Evolutionary conservation across 768 basidiomycete genomes (phyloP).

Genomic region (Stropharia rugosoannulata): DNA sequence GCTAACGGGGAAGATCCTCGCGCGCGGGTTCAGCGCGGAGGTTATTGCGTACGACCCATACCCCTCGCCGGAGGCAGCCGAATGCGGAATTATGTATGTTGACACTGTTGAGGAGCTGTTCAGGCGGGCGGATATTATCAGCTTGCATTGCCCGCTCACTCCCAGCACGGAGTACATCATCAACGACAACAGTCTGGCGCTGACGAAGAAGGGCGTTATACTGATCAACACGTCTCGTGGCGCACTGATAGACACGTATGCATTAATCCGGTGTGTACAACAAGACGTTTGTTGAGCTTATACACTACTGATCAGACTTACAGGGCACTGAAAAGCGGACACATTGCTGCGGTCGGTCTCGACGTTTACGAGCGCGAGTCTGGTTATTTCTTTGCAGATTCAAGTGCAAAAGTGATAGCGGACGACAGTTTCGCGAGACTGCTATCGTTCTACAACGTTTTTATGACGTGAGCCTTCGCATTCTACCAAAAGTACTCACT

Average conservation of each 20-base stretch:
- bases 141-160: constrained; percentile 40
- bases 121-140: constrained; percentile 37
- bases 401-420: constrained; percentile 41
- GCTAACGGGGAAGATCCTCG: constrained; percentile 38
- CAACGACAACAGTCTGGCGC: constrained; percentile 34
- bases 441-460: constrained; percentile 45
- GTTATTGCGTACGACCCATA: constrained; percentile 43
- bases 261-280: constrained; percentile 35
- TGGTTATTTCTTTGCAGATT: constrained; percentile 41
- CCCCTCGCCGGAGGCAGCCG: constrained; percentile 29
- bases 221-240: constrained; percentile 45
- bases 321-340: constrained; percentile 37
- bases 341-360: constrained; percentile 40
- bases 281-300: background rate
- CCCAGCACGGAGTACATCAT: constrained; percentile 39
- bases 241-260: constrained; percentile 39
- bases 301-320: background rate
- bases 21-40: constrained; percentile 36
- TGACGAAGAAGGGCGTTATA: constrained; percentile 39
- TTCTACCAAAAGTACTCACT: too few relatives aligned
- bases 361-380: constrained; percentile 44
- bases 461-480: constrained; percentile 33
- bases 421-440: constrained; percentile 44
- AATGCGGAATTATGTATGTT: constrained; percentile 38
- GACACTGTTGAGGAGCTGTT: constrained; percentile 35